Base-by-base conservation (phyloP, 2,329 filamentous ascomycete genomes). In the Lasiodiplodia sp. region DNA sequence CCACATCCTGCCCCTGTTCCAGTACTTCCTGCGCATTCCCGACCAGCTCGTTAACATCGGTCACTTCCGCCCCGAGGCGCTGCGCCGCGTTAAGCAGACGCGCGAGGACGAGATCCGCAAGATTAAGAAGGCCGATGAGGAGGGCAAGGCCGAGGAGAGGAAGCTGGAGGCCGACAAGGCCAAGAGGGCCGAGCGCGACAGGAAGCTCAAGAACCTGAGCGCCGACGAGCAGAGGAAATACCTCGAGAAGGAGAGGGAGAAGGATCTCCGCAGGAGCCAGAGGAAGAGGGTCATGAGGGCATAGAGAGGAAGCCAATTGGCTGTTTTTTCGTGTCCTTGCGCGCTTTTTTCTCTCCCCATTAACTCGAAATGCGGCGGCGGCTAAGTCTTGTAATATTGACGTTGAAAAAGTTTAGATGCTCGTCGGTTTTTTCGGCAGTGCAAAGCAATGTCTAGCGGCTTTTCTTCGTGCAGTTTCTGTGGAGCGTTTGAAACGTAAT, bases 51-150 rank as follows among this genome's bases (percentile, higher is more conserved):
- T 91, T 68, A 84, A 88, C 68, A 82, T 83, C 31, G 94, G 89
- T 12, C 94, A 93, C 81, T 97, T 97, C 90, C 92, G 96, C 14
- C 89, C 92, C 47, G 84, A 98, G 84, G 94, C 97, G 40, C 83
- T 91, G 79, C 92, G 92, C 80, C 97, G 96, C 85, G 87, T 99
- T 73, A 90, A 89, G 75, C 84, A 84, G 70, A 90, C 90, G 40
- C 93, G 96, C 72, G 95, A 98, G 53, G 90, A 92, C 68, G 90
- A 92, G 75, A 87, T 92, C 75, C 87, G 87, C 77, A 92, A 92
- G 83, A 89, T 99, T 76, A 90, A 91, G 79, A 94, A 92, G 82
- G 83, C 87, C 0, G 88, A 91, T 66, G 93, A 97, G 72, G 93
- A 87, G 65, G 88, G 89, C 76, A 88, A 88, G 78, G 86, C 87